Base-by-base conservation (phyloP, 345 rosid species). In the Eucalyptus dawsonii region DNA sequence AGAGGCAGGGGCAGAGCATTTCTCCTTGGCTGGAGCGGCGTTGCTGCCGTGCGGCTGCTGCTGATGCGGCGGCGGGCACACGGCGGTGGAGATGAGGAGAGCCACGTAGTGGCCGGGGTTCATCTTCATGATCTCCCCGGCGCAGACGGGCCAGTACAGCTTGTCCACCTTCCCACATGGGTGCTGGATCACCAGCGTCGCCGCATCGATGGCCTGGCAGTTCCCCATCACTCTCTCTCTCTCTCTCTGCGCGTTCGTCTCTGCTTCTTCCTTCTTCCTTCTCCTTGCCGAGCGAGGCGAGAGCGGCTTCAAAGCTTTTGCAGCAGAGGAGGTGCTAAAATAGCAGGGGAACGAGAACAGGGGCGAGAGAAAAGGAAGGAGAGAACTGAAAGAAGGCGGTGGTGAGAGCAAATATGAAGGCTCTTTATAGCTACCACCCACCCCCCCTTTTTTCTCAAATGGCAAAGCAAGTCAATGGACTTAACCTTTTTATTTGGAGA, bases 91-190 rank as follows among this genome's bases (percentile, higher is more conserved):
- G 87, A 97, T 95, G 51, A 97, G 97, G 90, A 97, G 97, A 90
- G 99, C 97, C 51, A 97, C 99, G 92, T 94, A 95, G 91, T 97
- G 97, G 58, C 99, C 99, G 29, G 98, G 99, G 90, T 97, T 97
- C 92, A 89, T 93, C 92, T 92, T 95, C 97, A 97, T 97, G 50
- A 97, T 89, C 92, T 95, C 98, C 58, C 90, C 88, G 44, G 98
- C 99, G 62, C 87, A 93, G 16, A 96, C 92, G 19, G 97, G 93
- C 95, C 94, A 95, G 88, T 92, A 93, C 22, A 95, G 90, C 31
- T 91, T 97, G 40, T 97, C 98, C 7, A 90, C 94, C 89, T 94
- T 96, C 21, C 99, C 99, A 90, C 92, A 89, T 34, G 99, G 97
- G 80, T 96, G 96, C 80, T 97, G 98, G 67, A 97, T 91, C 80